A percentile compares a stretch with the other conserved stretches of the same genome.
Conservation (phyloP, 805 yeast species). For the Starmera pachycereana region DNA sequence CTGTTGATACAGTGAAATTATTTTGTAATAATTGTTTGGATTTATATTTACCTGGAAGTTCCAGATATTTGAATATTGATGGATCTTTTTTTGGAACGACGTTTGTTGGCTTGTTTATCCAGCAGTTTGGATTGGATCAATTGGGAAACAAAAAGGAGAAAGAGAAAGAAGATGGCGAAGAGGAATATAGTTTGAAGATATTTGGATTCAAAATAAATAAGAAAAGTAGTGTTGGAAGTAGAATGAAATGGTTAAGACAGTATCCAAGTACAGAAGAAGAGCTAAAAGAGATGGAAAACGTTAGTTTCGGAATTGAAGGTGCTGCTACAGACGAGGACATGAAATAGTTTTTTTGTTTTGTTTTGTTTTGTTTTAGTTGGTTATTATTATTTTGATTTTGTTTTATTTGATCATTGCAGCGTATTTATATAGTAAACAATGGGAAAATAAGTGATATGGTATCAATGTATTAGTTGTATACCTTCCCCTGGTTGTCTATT, state of each 20-base stretch:
- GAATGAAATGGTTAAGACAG: constrained; percentile 91
- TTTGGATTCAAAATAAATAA: constrained; percentile 85
- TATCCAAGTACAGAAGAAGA: constrained; percentile 57
- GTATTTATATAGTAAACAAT: no score
- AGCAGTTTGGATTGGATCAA: constrained; percentile 45
- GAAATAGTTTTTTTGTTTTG: neutral
- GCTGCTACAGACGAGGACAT: constrained; percentile 21
- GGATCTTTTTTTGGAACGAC: constrained; percentile 97
- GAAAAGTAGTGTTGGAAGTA: constrained; percentile 69
- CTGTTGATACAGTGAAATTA: constrained; percentile 82
- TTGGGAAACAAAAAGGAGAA: constrained; percentile 33
- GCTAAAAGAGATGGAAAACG: constrained; percentile 52
- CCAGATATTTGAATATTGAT: constrained; percentile 81
- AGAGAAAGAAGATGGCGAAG: constrained; percentile 49
- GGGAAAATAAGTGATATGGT: no score
- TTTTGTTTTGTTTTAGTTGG: neutral
- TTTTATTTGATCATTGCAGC: neutral
- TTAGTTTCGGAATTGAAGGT: constrained; percentile 37
- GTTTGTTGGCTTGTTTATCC: constrained; percentile 85
- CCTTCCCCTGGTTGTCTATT: constrained; percentile 73
- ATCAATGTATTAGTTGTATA: constrained; percentile 50
- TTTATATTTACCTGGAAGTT: constrained; percentile 75
- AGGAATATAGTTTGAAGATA: constrained; percentile 58
- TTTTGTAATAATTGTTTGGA: constrained; percentile 95
- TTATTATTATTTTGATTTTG: neutral